Conservation (phyloP, 352 stramenopile species). For the Thalassiosira livingstoniorum region DNA sequence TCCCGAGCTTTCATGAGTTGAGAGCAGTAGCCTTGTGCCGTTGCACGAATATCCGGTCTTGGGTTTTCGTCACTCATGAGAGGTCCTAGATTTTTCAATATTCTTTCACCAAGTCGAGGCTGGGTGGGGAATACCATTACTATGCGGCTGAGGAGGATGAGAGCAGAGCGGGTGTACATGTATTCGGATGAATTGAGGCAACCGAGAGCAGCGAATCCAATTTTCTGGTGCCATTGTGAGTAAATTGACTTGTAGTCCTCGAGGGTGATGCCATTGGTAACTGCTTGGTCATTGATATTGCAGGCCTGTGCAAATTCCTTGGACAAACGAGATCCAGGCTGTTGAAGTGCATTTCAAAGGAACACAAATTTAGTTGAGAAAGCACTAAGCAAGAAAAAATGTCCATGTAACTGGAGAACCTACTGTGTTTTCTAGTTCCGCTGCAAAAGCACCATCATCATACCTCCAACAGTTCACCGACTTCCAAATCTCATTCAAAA, state of each 20-base stretch:
- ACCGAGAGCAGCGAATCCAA: slow-evolving; percentile 68
- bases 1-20: slow-evolving; percentile 77
- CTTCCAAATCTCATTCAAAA: slow-evolving; percentile 80
- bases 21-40: slow-evolving; percentile 72
- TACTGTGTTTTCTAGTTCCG: slow-evolving; percentile 69
- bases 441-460: slow-evolving; percentile 75
- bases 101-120: slow-evolving; percentile 69
- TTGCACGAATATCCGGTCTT: slow-evolving; percentile 77
- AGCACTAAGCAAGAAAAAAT: background rate
- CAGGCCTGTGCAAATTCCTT: slow-evolving; percentile 37
- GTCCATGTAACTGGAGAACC: background rate
- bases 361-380: background rate
- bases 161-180: slow-evolving; percentile 77
- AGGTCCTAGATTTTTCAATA: slow-evolving; percentile 64
- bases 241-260: slow-evolving; percentile 69
- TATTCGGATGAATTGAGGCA: slow-evolving; percentile 81
- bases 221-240: slow-evolving; percentile 77
- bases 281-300: slow-evolving; percentile 23
- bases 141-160: slow-evolving; percentile 78
- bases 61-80: slow-evolving; percentile 70
- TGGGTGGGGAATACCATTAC: slow-evolving; percentile 79
- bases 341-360: background rate
- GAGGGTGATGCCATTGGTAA: slow-evolving; percentile 48
- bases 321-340: slow-evolving; percentile 51
- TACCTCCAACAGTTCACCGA: slow-evolving; percentile 80